Evolutionary conservation across 176 grass and related monocot genomes (phyloP).

Genomic region (Themeda triandra): DNA sequence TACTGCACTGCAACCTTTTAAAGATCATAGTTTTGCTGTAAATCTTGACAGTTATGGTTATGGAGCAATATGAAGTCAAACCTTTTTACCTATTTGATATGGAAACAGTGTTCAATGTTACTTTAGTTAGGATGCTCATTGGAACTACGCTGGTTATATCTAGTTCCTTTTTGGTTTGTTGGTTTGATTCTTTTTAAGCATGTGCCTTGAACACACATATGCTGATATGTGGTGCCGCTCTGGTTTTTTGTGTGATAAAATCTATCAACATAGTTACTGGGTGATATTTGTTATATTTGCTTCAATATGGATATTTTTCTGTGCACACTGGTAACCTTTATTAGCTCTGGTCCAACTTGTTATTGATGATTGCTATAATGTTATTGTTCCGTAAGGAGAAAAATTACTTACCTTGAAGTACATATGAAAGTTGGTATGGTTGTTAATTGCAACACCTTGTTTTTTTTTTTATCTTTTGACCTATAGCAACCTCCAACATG

Average conservation of each 20-base stretch:
- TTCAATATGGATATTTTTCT: background rate
- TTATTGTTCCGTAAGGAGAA: background rate
- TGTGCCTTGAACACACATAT: background rate
- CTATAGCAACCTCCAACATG: background rate
- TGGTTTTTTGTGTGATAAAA: background rate
- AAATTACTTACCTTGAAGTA: background rate
- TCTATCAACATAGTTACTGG: background rate
- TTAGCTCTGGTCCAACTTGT: background rate
- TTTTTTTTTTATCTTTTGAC: background rate
- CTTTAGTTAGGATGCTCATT: background rate
- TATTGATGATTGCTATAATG: background rate
- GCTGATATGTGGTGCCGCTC: background rate
- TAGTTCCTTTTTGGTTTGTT: background rate
- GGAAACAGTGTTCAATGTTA: background rate
- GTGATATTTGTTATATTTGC: background rate
- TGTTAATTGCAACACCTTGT: background rate
- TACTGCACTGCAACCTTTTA: background rate
- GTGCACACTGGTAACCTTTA: background rate
- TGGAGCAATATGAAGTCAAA: conserved; percentile 6
- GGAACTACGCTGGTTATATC: background rate
- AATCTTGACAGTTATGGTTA: conserved; percentile 4
- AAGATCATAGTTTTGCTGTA: background rate
- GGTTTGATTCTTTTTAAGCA: conserved; percentile 5
- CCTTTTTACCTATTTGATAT: conserved; percentile 4
- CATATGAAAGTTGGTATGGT: background rate